A percentile compares a stretch with the other conserved stretches of the same genome.
phyloP scores from a whole-genome alignment of 1,139 yeast species.

The Geotrichum cucujoidarum region DNA sequence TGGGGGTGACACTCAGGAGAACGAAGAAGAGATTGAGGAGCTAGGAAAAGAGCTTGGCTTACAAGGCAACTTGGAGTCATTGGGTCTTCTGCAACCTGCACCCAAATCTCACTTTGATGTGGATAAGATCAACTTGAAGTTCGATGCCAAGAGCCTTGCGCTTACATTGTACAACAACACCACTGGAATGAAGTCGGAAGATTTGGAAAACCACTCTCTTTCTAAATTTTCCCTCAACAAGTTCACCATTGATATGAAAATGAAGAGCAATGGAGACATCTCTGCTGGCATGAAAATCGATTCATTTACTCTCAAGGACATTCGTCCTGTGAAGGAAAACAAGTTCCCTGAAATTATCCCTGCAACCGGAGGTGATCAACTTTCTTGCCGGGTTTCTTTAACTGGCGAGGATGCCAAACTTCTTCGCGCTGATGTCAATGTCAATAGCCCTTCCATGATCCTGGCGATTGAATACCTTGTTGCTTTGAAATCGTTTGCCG shows the following conservation, averaged over 20 bases:
- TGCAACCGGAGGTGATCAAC: slow-evolving; percentile 59
- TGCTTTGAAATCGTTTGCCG: slow-evolving; percentile 62
- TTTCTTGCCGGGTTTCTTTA: slow-evolving; percentile 47
- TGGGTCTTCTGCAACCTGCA: slow-evolving; percentile 7
- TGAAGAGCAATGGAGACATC: slow-evolving; percentile 53
- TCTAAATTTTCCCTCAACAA: slow-evolving; percentile 62
- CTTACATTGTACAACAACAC: slow-evolving; percentile 63
- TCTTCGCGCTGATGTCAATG: slow-evolving; percentile 52
- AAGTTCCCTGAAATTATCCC: slow-evolving; percentile 79
- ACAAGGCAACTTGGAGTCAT: slow-evolving; percentile 12
- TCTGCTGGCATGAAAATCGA: slow-evolving; percentile 58
- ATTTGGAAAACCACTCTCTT: slow-evolving; percentile 43
- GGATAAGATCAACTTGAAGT: slow-evolving; percentile 42
- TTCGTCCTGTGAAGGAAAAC: slow-evolving; percentile 57
- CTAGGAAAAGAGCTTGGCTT: slow-evolving; percentile 32
- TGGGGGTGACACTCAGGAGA: slow-evolving; percentile 40
- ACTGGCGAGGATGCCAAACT: slow-evolving; percentile 7
- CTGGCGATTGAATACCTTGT: slow-evolving; percentile 81
- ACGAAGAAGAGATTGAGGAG: slow-evolving; percentile 60
- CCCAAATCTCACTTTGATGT: slow-evolving; percentile 4
- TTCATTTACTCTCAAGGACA: slow-evolving; percentile 74
- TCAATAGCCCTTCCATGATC: slow-evolving; percentile 75
- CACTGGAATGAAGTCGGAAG: slow-evolving; percentile 32
- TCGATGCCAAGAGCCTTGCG: slow-evolving; percentile 59
- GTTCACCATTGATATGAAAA: slow-evolving; percentile 47